These are phyloP conservation scores for Vigna trinervia DNA, from an alignment of 306 rosid species.

Conservation along the genomic window DNA sequence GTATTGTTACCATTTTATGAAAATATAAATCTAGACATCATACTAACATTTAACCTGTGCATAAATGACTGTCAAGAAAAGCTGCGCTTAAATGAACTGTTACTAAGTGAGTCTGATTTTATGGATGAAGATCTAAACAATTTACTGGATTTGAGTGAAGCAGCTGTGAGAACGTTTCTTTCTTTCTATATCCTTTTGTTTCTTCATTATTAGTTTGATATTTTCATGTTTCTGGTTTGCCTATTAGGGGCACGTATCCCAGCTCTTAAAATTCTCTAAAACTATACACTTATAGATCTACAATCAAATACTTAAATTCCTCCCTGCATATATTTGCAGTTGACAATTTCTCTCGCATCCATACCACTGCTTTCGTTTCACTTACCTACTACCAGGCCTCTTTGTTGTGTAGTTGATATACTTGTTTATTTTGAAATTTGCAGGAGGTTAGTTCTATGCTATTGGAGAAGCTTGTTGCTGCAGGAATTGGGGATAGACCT, in stretches of 20 bases:
- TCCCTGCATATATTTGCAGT: background rate
- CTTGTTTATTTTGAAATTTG: constrained; percentile 49
- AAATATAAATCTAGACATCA: background rate
- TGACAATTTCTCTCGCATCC: constrained; percentile 26
- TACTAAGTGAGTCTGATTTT: background rate
- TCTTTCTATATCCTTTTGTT: too few relatives aligned
- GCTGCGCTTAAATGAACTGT: too few relatives aligned
- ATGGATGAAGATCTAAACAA: background rate
- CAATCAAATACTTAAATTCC: constrained; percentile 9
- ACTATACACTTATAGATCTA: background rate
- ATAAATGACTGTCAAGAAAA: too few relatives aligned
- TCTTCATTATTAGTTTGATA: background rate
- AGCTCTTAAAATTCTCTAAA: constrained; percentile 15
- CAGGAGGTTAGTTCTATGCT: constrained; percentile 98
- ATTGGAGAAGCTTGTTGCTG: constrained; percentile 88
- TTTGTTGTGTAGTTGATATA: constrained; percentile 36
- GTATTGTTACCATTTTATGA: background rate
- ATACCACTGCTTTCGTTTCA: constrained; percentile 22
- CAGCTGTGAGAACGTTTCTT: too few relatives aligned
- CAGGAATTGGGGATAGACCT: constrained; percentile 93
- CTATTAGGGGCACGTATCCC: constrained; percentile 30
- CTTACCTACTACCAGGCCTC: constrained; percentile 16
- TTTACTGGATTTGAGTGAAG: too few relatives aligned
- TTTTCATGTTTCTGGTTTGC: constrained; percentile 27
- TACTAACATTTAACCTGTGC: too few relatives aligned